Evolutionary conservation across 345 rosid genomes (phyloP).

Genomic region (Salix arbutifolia): DNA sequence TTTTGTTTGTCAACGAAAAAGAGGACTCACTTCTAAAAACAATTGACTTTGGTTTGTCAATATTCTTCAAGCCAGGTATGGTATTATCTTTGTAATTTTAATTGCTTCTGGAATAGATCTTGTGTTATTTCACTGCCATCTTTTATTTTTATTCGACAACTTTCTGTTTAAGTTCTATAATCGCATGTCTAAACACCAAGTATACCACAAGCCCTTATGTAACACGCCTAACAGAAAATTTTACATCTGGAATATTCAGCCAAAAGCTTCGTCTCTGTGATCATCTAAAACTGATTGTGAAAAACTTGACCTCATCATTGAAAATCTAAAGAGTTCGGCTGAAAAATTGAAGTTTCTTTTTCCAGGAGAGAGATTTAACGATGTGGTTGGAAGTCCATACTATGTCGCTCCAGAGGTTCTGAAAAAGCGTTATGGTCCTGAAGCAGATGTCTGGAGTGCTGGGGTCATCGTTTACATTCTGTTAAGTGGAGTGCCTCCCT

Average conservation of each 20-base stretch:
- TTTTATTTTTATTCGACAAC: neutral
- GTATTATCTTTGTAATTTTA: neutral
- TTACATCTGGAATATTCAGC: neutral
- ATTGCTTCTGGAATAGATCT: neutral
- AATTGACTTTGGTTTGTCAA: conserved; percentile 28
- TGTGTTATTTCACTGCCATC: neutral
- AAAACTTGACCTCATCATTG: too few relatives aligned
- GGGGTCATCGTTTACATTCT: conserved; percentile 31
- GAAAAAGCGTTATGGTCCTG: conserved; percentile 24
- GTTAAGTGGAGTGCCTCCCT: conserved; percentile 35
- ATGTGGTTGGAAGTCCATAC: conserved; percentile 34
- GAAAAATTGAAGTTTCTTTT: neutral
- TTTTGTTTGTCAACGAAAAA: conserved; percentile 15
- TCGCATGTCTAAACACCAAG: neutral
- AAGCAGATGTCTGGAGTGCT: conserved; percentile 36
- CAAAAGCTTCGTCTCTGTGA: neutral
- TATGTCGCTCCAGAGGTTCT: conserved; percentile 35
- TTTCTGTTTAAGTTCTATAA: neutral
- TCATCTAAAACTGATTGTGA: too few relatives aligned
- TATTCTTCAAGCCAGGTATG: conserved; percentile 31
- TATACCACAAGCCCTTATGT: neutral
- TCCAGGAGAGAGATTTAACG: conserved; percentile 25
- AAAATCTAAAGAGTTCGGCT: neutral
- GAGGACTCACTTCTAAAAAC: conserved; percentile 30
- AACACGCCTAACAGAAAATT: neutral